phyloP scores from a whole-genome alignment of 352 stramenopile genomes.

The Hyphochytrium catenoides region DNA sequence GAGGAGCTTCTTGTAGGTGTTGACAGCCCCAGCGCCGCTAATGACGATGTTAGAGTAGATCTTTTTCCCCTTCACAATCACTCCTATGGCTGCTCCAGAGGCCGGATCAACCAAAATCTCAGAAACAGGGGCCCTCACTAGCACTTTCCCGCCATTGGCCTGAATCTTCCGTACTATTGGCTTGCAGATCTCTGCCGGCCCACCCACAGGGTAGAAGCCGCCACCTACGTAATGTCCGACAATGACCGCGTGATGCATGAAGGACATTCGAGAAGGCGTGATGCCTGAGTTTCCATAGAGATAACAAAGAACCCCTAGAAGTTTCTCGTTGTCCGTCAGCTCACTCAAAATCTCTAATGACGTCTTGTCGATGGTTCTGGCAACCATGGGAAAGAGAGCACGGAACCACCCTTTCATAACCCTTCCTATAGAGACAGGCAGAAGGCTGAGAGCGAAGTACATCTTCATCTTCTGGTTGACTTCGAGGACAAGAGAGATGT shows the following conservation, averaged over 20 bases:
- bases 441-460: constrained; percentile 6
- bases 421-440: too few relatives aligned
- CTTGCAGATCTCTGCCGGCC: constrained; percentile 12
- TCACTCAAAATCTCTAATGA: constrained; percentile 11
- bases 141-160: constrained; percentile 12
- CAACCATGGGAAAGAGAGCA: constrained; percentile 4
- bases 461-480: constrained; percentile 2
- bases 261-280: constrained; percentile 8
- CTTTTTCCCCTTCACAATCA: constrained; percentile 5
- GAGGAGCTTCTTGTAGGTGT: constrained; percentile 7
- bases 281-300: constrained; percentile 16
- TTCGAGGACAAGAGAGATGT: constrained; percentile 8
- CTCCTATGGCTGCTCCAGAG: constrained; percentile 3
- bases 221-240: constrained; percentile 15
- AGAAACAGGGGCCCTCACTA: constrained; percentile 16
- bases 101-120: constrained; percentile 13
- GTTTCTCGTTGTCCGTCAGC: constrained; percentile 12
- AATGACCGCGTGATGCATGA: constrained; percentile 12
- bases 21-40: constrained; percentile 3
- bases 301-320: constrained; percentile 12
- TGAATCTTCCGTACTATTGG: constrained; percentile 13
- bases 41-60: constrained; percentile 4
- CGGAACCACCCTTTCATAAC: too few relatives aligned
- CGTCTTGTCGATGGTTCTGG: constrained; percentile 9
- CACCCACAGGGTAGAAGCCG: constrained; percentile 17